phyloP scores from a whole-genome alignment of 2,329 filamentous ascomycete species.

The Rhynchosporium secalis region DNA sequence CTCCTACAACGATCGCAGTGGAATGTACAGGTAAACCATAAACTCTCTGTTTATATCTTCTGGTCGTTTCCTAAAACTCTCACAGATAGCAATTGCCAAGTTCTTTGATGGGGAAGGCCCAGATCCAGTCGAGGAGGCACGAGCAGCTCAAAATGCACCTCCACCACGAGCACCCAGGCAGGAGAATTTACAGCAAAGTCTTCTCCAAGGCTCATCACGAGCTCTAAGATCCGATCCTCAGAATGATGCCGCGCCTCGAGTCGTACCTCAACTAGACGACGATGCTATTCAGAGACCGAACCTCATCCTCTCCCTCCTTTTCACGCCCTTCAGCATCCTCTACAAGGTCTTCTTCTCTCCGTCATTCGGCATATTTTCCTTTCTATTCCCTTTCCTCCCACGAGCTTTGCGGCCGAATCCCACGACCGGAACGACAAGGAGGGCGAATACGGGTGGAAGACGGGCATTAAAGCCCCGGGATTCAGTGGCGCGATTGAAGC shows the following conservation, averaged over 20 bases:
- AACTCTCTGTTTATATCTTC: not conserved
- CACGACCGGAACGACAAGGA: constrained; percentile 54
- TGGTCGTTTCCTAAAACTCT: not conserved
- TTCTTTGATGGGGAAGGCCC: constrained; percentile 96
- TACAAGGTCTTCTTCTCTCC: constrained; percentile 67
- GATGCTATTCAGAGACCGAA: constrained; percentile 69
- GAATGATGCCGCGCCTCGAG: constrained; percentile 73
- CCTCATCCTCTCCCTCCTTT: constrained; percentile 73
- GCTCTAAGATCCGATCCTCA: constrained; percentile 40
- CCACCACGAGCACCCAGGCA: constrained; percentile 64
- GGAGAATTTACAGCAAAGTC: constrained; percentile 71
- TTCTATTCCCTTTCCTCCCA: constrained; percentile 79
- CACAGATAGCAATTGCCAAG: constrained; percentile 87
- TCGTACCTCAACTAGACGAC: constrained; percentile 72
- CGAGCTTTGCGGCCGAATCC: constrained; percentile 58
- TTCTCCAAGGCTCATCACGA: constrained; percentile 43
- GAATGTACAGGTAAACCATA: constrained; percentile 76
- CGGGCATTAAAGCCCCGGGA: constrained; percentile 81
- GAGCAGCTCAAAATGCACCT: constrained; percentile 60
- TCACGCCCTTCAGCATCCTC: constrained; percentile 78
- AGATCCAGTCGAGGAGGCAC: constrained; percentile 76
- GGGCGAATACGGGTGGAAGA: constrained; percentile 65
- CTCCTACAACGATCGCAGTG: constrained; percentile 85
- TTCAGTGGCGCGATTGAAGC: constrained; percentile 82
- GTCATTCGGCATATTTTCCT: constrained; percentile 71